Percentiles rank a stretch among this genome's conserved stretches.
phyloP scores from a whole-genome alignment of 2,329 filamentous ascomycete species.

The Ophiostoma sp. region DNA sequence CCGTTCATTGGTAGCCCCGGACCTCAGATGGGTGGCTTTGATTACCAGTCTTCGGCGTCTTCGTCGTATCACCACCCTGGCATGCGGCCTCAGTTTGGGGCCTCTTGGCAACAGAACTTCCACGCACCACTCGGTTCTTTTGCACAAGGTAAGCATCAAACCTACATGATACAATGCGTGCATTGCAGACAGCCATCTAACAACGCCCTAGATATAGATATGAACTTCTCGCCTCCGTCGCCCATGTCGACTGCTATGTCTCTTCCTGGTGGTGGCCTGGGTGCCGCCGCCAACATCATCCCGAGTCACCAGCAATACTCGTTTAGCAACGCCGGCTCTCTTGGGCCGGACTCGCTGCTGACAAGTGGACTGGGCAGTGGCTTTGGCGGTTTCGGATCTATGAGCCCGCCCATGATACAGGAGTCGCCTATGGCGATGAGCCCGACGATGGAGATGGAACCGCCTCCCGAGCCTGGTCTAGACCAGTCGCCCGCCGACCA shows the following conservation, averaged over 20 bases:
- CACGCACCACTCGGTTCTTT: slow-evolving; percentile 25
- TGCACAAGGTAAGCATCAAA: slow-evolving; percentile 12
- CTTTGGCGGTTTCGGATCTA: slow-evolving; percentile 20
- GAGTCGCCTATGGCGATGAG: slow-evolving; percentile 23
- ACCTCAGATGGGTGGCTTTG: slow-evolving; percentile 25
- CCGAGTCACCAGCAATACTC: slow-evolving; percentile 23
- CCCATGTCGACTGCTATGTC: slow-evolving; percentile 24
- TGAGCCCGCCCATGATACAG: slow-evolving; percentile 26
- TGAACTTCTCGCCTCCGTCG: slow-evolving; percentile 28
- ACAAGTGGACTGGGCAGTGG: slow-evolving; percentile 8
- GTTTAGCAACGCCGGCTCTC: slow-evolving; percentile 15
- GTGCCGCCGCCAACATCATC: slow-evolving; percentile 25
- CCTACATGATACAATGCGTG: too few relatives aligned
- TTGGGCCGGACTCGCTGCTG: slow-evolving; percentile 19
- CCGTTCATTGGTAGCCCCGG: slow-evolving; percentile 28
- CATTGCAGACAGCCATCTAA: too few relatives aligned
- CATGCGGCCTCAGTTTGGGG: slow-evolving; percentile 27
- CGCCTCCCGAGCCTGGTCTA: slow-evolving; percentile 22
- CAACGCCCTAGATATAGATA: slow-evolving; percentile 21
- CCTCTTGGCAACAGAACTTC: slow-evolving; percentile 27
- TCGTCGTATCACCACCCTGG: slow-evolving; percentile 25
- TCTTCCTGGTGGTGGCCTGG: slow-evolving; percentile 20
- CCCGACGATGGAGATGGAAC: slow-evolving; percentile 12
- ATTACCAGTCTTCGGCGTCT: slow-evolving; percentile 17
- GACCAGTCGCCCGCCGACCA: slow-evolving; percentile 28